Evolutionary conservation across 176 grass and related monocot genomes (phyloP), one percentile per base, ranked within the genome.

Genomic region (Elymus sibiricus): DNA sequence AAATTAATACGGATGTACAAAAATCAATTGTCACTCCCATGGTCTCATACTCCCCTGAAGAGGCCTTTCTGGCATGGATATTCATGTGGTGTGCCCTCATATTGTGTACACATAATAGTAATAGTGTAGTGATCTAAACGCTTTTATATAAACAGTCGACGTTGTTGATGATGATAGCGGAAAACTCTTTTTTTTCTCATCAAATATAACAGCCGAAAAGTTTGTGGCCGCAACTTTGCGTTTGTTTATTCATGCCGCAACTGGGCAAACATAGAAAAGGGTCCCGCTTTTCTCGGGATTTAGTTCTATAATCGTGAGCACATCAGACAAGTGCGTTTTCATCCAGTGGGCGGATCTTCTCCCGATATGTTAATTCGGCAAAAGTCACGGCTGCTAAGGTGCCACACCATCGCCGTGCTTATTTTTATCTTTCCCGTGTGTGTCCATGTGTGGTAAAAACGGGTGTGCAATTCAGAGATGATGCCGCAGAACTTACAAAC

Each of bases 341-440:
- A 31, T 49, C 70, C 62, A 37, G 78, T 78, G 79, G 83, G 85
- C 22, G 56, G 15, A 79, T 55, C 62, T 62, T 38, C 46, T 47
- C 10, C 13, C 13, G 10, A 46, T 24, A 43, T 65, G 79, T 74
- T 87, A 59, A 66, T 79, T 63, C 34, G 79, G 42, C 44, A 42
- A 17, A 31, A 42, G 25, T 26, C 70, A 42, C 58, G 88, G 84
- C 72, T 31, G 51, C 43, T 19, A 15, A 19, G 43, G 25, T 10
- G 73, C 83, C 83, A 82, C 79, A 56, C 64, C 64, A 34, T 78
- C 73, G 5, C 51, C 3, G 17, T 28, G 16, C n/a, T 40, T 86
- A 42, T 77, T 77, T 26, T 70, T 77, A 66, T 66, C 13, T 15
- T 66, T 46, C 43, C 43, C 12, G 43, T 14, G 43, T 13, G 1